Evolutionary conservation across 2,329 filamentous ascomycete genomes (phyloP), one percentile per base, ranked within the genome.

Genomic region (Ascochyta clinopodiicola): DNA sequence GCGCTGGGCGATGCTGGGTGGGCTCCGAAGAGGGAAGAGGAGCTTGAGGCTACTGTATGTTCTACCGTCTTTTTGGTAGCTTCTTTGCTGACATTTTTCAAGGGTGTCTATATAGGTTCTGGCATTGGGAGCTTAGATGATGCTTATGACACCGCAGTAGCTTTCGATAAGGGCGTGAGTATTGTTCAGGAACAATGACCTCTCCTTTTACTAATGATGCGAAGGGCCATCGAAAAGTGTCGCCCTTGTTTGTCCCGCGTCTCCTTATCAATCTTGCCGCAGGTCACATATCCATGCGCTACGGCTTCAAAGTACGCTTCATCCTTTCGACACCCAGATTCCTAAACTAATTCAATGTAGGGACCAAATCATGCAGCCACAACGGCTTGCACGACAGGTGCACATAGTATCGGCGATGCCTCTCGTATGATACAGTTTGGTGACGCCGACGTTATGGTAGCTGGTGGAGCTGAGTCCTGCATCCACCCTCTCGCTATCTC

Each of bases 61-160:
- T 13, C 3, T 13, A 13, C 36, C 8, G 31, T n/a, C 24, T n/a
- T 39, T 2, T 25, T 13, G 22, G 6, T 5, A 31, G 40, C 22
- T n/a, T 38, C 25, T 15, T 19, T 53, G 38, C 56, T 69, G 34
- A 60, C 34, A 15, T 17, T 6, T 4, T 2, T 13, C 6, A 56
- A 86, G 84, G 95, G 95, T 0, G 90, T 99, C 1, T 96, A 94
- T 69, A 82, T 99, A 36, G 95, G 95, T 2, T 98, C 94, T 62
- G 95, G 95, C 1, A 97, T 99, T 67, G 95, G 95, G 15, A 97
- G 95, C 68, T 83, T 99, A 35, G 90, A 96, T 36, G 92, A 96
- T 66, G 87, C 96, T 8, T 97, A 96, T 75, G 83, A 88, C 59
- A 96, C 92, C 2, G 91, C 90, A 52, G 69, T 96, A 44, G 86